A percentile compares a stretch with the other conserved stretches of the same genome.
Conservation (phyloP, 371 early-diverging fungal genomes). For the Capniomyces stellatus region DNA sequence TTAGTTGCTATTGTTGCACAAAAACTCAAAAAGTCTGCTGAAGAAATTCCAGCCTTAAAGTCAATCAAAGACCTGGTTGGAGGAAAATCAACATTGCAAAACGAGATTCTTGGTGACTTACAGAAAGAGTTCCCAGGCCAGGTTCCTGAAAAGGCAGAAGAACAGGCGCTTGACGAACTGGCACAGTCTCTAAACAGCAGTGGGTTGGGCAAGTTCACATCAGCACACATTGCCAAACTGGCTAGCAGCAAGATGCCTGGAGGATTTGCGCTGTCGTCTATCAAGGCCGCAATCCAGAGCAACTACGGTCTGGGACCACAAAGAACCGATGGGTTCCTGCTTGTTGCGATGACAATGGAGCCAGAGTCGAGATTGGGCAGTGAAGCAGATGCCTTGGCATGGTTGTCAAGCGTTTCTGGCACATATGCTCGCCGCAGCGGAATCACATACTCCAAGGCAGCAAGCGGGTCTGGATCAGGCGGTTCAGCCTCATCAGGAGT, state of each 20-base stretch:
- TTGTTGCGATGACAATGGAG: conserved; percentile 72
- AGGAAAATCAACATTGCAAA: conserved; percentile 90
- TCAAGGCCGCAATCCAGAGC: conserved; percentile 46
- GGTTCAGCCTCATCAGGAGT: conserved; percentile 39
- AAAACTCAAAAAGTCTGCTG: conserved; percentile 71
- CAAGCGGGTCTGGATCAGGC: conserved; percentile 30
- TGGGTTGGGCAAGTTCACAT: conserved; percentile 75
- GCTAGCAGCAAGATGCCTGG: conserved; percentile 85
- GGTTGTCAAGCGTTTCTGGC: conserved; percentile 63
- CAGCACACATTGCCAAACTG: conserved; percentile 59
- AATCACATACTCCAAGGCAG: conserved; percentile 43
- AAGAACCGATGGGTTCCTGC: conserved; percentile 62
- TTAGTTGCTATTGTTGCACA: conserved; percentile 71
- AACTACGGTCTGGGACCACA: conserved; percentile 73
- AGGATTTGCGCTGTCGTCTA: conserved; percentile 66
- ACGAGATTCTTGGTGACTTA: conserved; percentile 90
- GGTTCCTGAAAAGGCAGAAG: conserved; percentile 85
- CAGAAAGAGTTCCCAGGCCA: conserved; percentile 76
- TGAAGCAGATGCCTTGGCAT: conserved; percentile 76
- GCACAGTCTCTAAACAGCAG: conserved; percentile 40
- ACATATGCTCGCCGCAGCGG: conserved; percentile 66
- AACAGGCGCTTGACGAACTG: conserved; percentile 71
- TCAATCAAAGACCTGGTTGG: conserved; percentile 87
- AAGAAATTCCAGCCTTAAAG: conserved; percentile 54
- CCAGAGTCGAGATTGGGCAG: conserved; percentile 59